Evolutionary conservation across 306 rosid species (phyloP).

Genomic region (Inga leiocalycina): DNA sequence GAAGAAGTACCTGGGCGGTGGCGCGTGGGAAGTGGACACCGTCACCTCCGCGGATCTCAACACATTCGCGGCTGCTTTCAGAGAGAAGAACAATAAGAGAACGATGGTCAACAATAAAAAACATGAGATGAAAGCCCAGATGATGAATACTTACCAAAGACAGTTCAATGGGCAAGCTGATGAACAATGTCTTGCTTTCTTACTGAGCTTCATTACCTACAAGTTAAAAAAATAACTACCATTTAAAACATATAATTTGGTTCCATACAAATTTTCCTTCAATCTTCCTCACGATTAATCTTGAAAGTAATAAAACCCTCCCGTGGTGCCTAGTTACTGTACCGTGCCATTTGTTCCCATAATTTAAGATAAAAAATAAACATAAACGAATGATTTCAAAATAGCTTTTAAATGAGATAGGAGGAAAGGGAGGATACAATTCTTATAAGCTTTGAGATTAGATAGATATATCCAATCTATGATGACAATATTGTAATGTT

Average conservation of each 20-base stretch:
- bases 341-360: not conserved
- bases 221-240: not conserved
- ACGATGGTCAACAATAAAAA: not conserved
- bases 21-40: not conserved
- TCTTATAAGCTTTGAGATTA: not conserved
- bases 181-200: not conserved
- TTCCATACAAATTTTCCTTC: not conserved
- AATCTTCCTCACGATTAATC: not conserved
- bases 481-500: not conserved
- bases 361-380: not conserved
- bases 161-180: not conserved
- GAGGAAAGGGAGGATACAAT: not conserved
- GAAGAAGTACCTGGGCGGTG: not conserved
- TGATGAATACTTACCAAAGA: not conserved
- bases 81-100: not conserved
- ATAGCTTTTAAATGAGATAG: not conserved
- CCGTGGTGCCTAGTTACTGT: not conserved
- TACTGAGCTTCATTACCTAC: not conserved
- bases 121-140: not conserved
- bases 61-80: not conserved
- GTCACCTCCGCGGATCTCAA: not conserved
- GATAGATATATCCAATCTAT: not conserved
- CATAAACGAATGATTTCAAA: not conserved
- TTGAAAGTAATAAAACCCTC: not conserved
- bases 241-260: not conserved